Base-by-base conservation (phyloP, 495 filamentous ascomycete species). In the Arthonia radiata region DNA sequence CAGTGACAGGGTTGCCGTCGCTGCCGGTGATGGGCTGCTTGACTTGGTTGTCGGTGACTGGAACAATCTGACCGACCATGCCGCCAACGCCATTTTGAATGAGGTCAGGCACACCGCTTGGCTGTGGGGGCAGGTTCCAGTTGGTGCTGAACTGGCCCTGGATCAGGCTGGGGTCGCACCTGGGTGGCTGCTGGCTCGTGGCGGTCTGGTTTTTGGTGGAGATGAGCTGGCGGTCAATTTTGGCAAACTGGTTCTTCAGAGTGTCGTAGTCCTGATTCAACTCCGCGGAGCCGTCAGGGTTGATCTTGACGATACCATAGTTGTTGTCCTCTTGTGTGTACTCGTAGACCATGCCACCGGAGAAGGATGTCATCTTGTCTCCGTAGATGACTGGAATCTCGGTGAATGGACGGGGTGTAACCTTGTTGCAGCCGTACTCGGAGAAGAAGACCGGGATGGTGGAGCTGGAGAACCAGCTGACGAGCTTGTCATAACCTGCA, bases 381-480 rank as follows among this genome's bases (percentile, higher is more conserved):
- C 79, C 63, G 48, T 94, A 92, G 38, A 94, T 57, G 23, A 71
- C 61, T 29, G 50, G 49, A 10, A 92, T 72, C 47, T 94, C 83
- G 33, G 64, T 67, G 56, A 91, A 94, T 34, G 64, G 36, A 41
- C 86, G 76, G 11, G 83, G 81, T 19, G 52, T 49, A 16, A 71
- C 65, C 14, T 61, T 52, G 59, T 92, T 94, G 62, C 86, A 97
- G 34, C 86, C 86, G 33, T 75, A 94, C 50, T 97, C 86, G 38
- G 76, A 83, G 59, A 89, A 92, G 65, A 94, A 92, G 29, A 93
- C 62, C 13, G 83, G 83, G 28, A 92, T 58, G 17, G 69, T 70
- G 29, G 63, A 68, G 34, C 61, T 61, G 28, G 47, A 44, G 54
- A 94, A 89, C 39, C 70, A 59, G 5, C 52, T 43, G 23, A 75